These are phyloP conservation scores for Kwoniella bestiolae DNA, from an alignment of 768 basidiomycete genomes.

Conservation along the genomic window DNA sequence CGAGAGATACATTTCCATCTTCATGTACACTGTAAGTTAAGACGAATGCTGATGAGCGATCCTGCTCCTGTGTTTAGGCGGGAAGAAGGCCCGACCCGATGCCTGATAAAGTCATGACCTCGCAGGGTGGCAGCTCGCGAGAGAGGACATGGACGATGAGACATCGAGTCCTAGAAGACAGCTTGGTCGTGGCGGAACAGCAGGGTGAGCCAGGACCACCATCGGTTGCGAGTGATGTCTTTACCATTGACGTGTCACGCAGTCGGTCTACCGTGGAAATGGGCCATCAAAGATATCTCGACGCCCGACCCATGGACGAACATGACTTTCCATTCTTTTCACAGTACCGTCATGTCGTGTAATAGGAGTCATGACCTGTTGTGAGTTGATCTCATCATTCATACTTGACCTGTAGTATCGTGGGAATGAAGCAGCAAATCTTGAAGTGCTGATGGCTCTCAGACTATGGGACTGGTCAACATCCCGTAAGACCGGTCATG, in stretches of 20 bases:
- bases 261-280: constrained; percentile 51
- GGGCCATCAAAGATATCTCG: constrained; percentile 42
- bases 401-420: no score
- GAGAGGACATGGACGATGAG: constrained; percentile 34
- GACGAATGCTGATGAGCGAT: no score
- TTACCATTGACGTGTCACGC: no score
- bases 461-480: constrained; percentile 47
- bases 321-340: constrained; percentile 41
- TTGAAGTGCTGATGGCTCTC: background rate
- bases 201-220: constrained; percentile 33
- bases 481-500: constrained; percentile 30
- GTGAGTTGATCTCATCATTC: constrained; percentile 14
- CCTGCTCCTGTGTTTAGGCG: background rate
- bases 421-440: background rate
- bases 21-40: no score
- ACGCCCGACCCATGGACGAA: constrained; percentile 41
- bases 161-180: constrained; percentile 47
- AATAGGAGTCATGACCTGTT: constrained; percentile 32
- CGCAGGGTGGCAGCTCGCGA: constrained; percentile 12
- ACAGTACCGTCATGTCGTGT: constrained; percentile 33
- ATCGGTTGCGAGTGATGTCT: background rate
- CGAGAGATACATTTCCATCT: no score
- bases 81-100: background rate
- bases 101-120: constrained; percentile 11
- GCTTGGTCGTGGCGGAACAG: constrained; percentile 47